phyloP scores from a whole-genome alignment of 2,329 filamentous ascomycete genomes.

The Cladosporium sp. region DNA sequence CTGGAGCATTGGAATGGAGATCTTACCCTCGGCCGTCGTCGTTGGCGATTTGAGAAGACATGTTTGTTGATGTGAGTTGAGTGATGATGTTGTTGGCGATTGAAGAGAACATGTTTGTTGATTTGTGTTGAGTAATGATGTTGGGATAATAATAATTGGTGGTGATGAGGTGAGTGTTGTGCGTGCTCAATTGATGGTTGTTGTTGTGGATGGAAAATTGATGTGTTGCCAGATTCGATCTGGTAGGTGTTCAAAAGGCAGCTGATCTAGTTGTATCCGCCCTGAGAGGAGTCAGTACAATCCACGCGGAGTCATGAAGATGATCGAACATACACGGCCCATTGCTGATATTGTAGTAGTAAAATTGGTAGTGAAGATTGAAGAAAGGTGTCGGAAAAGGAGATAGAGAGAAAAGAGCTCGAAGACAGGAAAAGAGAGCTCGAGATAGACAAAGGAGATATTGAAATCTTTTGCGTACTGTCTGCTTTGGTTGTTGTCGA shows the following conservation, averaged over 20 bases:
- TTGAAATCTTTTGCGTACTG: constrained; percentile 10
- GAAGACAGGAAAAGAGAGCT: not conserved
- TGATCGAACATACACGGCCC: constrained; percentile 10
- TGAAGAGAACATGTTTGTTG: not conserved
- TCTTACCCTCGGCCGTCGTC: constrained; percentile 27
- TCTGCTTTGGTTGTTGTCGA: not conserved
- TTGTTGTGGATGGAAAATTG: constrained; percentile 8
- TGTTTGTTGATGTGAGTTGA: not conserved
- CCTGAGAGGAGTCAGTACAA: not conserved
- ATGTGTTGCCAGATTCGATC: not conserved
- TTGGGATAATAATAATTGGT: constrained; percentile 12
- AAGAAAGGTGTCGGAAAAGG: not conserved
- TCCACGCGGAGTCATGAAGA: not conserved
- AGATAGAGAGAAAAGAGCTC: not conserved
- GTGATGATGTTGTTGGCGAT: not conserved
- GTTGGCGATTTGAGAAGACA: constrained; percentile 10
- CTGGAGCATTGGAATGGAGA: not conserved
- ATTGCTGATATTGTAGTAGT: constrained; percentile 1
- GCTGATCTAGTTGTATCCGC: constrained; percentile 13
- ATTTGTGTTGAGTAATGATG: not conserved
- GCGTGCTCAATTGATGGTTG: constrained; percentile 9
- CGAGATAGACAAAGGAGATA: constrained; percentile 12
- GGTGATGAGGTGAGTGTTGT: constrained; percentile 8
- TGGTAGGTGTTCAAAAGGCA: constrained; percentile 11
- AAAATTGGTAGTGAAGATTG: not conserved